These are phyloP conservation scores for Vaccinium darrowii DNA, from an alignment of 148 eudicot species.

Conservation along the genomic window DNA sequence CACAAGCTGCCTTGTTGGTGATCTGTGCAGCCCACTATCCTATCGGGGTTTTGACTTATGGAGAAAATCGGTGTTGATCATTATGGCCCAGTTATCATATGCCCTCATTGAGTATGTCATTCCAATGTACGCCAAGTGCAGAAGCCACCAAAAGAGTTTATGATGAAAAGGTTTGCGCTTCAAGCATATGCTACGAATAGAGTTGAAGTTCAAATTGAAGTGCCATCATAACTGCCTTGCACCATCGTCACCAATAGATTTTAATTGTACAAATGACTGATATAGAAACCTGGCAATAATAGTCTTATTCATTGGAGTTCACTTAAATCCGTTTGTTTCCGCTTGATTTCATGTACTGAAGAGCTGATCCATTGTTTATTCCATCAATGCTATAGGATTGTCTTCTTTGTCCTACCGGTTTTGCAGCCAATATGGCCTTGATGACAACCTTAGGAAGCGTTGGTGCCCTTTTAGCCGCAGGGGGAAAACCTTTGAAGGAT, in stretches of 20 bases:
- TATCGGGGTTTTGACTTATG: not conserved
- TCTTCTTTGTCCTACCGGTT: slow-evolving; percentile 99
- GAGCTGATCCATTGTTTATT: slow-evolving; percentile 5
- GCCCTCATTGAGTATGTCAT: not conserved
- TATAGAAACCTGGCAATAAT: not conserved
- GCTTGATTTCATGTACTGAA: slow-evolving; percentile 13
- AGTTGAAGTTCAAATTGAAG: not conserved
- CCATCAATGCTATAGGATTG: slow-evolving; percentile 70
- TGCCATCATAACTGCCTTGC: not conserved
- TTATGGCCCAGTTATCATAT: not conserved
- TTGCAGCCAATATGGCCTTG: slow-evolving; percentile 95
- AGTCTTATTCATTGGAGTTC: slow-evolving; percentile 4
- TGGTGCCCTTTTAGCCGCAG: slow-evolving; percentile 59
- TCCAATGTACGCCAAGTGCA: not conserved
- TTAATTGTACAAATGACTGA: not conserved
- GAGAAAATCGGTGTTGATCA: not conserved
- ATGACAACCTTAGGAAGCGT: slow-evolving; percentile 85
- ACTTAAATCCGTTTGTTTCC: not conserved
- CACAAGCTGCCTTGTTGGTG: not conserved
- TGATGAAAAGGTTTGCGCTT: not conserved
- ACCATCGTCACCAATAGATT: not conserved
- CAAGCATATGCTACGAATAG: not conserved
- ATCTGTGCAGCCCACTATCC: not conserved
- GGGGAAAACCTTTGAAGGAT: slow-evolving; percentile 41
- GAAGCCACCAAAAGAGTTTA: not conserved